Base-by-base conservation (phyloP, 257 asterid genomes). In the Solanum neorickii region DNA sequence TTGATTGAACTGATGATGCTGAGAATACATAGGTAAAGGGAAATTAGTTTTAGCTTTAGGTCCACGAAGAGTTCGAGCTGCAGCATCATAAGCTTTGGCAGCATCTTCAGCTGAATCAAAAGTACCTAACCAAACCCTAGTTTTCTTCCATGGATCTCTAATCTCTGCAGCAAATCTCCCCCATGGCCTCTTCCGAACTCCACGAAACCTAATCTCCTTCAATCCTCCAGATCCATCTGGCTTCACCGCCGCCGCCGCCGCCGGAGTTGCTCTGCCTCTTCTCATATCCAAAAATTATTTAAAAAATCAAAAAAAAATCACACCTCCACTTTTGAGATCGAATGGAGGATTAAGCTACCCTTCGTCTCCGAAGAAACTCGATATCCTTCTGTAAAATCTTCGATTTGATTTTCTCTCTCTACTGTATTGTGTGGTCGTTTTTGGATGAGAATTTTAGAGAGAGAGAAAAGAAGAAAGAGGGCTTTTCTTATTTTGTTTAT, bases 31-130 rank as follows among this genome's bases (percentile, higher is more conserved):
- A 18, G 72, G 56, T 47, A 52, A 69, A 33, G 89, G 89, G 13
- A 87, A 87, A 83, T 87, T 87, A 10, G 89, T 87, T 33, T 83
- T 87, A 5, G 89, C 89, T 49, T 87, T 87, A 3, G 84, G 89
- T 21, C 89, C 89, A 7, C 87, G 84, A 25, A 87, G 84, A 21
- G 66, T 82, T 5, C 76, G 46, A 37, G 89, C 89, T 27, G 89
- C 89, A 6, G 87, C 7, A 23, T 87, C 89, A 47, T 87, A 87
- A 20, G 89, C 89, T 84, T 86, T 75, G 29, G 89, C 89, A 11
- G 89, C 89, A 5, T 87, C 89, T 35, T 69, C 87, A 20, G 89
- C 89, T 8, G 89, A 87, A 86, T 87, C 89, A 27, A 87, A 87
- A 18, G 89, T 87, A 12, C 89, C 89, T 7, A 87, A 80, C 89